Evolutionary conservation across 2,329 filamentous ascomycete species (phyloP), one percentile per base, ranked within the genome.

Genomic region (Trichoderma simmonsii): DNA sequence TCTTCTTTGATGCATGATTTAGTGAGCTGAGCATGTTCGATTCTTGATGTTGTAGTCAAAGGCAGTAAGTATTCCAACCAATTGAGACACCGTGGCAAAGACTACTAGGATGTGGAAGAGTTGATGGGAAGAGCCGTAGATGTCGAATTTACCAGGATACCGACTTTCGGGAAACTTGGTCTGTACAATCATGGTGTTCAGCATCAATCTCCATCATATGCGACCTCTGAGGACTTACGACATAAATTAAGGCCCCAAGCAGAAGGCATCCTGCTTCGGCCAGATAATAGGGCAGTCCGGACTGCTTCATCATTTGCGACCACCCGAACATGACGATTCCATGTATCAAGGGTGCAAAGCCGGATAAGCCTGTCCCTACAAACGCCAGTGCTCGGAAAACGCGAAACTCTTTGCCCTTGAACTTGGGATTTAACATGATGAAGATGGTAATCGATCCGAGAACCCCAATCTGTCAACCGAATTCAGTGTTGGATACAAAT

Each of bases 391-490:
- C 12, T 32, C 65, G 65, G 54, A 68, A 60, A 68, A 18, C 36
- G n/a, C 65, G 65, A 3, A 32, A 68, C 12, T 68, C 59, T 48
- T 48, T 30, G 54, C 65, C 65, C 2, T 68, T 36, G 34, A 68
- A 68, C 14, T 48, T 30, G 54, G 65, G 65, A 32, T 60, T 48
- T n/a, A 68, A 11, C 65, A 68, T 68, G 54, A 68, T 48, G 34
- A 68, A 68, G 65, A 68, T 68, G 65, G 65, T 68, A 24, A 68
- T 56, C 11, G 65, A 68, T 30, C 65, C 65, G 11, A 68, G 65
- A 21, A 68, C 11, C 32, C 54, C 65, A 60, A 68, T 68, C 65
- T 68, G 34, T 4, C 24, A 12, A 15, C 34, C 11, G 34, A 43
- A 48, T 1, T 57, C 4, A 60, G 34, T 11, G 3, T 59, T 68